A percentile compares a stretch with the other conserved stretches of the same genome.
phyloP scores from a whole-genome alignment of 2,329 filamentous ascomycete species.

The Penicillium sp. region DNA sequence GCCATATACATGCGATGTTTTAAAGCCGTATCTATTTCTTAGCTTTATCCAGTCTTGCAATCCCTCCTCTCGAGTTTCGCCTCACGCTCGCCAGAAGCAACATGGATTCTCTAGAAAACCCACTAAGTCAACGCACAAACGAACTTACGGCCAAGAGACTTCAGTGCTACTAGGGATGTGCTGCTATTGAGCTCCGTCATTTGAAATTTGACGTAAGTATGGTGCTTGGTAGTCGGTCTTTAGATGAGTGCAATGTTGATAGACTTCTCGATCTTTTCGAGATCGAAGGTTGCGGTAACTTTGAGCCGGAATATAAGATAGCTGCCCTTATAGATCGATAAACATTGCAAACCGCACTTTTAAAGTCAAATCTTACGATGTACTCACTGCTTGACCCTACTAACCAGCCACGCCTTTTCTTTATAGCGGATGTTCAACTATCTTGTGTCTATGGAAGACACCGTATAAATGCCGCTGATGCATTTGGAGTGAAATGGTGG shows the following conservation, averaged over 20 bases:
- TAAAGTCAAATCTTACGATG: background rate
- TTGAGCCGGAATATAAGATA: slow-evolving; percentile 6
- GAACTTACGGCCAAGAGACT: background rate
- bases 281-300: slow-evolving; percentile 7
- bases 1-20: no score
- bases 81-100: no score
- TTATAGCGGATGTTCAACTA: background rate
- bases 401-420: background rate
- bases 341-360: background rate
- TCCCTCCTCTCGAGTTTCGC: no score
- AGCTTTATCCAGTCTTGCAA: no score
- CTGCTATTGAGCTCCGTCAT: background rate
- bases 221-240: background rate
- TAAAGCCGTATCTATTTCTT: no score
- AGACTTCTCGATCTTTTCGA: slow-evolving; percentile 2
- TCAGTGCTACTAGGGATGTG: background rate
- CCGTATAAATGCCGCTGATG: background rate
- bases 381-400: background rate
- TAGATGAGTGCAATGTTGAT: background rate
- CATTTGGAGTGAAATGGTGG: background rate
- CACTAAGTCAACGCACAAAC: background rate
- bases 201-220: background rate
- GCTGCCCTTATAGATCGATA: background rate
- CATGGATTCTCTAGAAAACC: background rate
- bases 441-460: background rate